Percentiles rank a stretch among this genome's conserved stretches.
Conservation (phyloP, 2,329 filamentous ascomycete genomes). For the Penicillium fuscoglaucum region DNA sequence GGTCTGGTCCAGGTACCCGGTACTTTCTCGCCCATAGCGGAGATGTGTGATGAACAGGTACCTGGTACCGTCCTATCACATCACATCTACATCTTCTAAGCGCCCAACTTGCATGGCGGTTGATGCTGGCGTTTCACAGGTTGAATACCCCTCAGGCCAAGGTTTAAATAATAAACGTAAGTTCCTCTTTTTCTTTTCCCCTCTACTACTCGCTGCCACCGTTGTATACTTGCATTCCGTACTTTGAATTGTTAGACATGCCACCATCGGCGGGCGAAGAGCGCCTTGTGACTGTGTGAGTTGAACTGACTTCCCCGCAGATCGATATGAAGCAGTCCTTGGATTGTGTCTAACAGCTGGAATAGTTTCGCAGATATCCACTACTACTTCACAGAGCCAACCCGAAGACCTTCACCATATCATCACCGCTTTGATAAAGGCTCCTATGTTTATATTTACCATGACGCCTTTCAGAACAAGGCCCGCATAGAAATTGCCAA, state of each 20-base stretch:
- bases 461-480: conserved; percentile 54
- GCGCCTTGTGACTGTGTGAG: conserved; percentile 49
- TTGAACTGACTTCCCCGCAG: conserved; percentile 25
- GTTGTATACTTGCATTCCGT: not conserved
- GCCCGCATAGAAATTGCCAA: conserved; percentile 64
- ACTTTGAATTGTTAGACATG: conserved; percentile 34
- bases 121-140: conserved; percentile 20
- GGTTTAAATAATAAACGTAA: conserved; percentile 18
- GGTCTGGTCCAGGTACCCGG: not conserved
- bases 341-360: conserved; percentile 6
- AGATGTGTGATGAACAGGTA: conserved; percentile 14
- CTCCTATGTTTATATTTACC: conserved; percentile 65
- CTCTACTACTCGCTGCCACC: not conserved
- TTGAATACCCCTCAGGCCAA: conserved; percentile 19
- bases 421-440: conserved; percentile 65
- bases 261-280: conserved; percentile 50
- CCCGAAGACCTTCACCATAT: conserved; percentile 48
- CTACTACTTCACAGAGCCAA: conserved; percentile 61
- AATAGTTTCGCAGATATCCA: conserved; percentile 64
- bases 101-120: conserved; percentile 25
- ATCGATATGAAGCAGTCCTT: not conserved
- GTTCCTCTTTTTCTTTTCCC: conserved; percentile 7
- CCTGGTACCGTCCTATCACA: conserved; percentile 17
- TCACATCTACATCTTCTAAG: conserved; percentile 24
- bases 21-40: conserved; percentile 10